A percentile compares a stretch with the other conserved stretches of the same genome.
Conservation (phyloP, 257 asterid species). For the Gentiana dahurica region DNA sequence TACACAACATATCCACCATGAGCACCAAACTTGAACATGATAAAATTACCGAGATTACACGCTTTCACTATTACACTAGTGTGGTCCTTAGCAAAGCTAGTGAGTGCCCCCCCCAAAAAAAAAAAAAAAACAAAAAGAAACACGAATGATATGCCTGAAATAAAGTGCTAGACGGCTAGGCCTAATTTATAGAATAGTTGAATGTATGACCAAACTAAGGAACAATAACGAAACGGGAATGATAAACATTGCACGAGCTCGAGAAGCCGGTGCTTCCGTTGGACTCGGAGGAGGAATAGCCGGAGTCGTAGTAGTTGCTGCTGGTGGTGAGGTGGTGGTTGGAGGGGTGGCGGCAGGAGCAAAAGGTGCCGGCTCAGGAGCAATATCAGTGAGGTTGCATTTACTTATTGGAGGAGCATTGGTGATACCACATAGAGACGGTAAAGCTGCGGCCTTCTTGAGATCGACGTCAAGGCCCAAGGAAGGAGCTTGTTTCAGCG, state of each 20-base stretch:
- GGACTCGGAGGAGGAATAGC: not conserved
- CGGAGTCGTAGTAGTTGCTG: not conserved
- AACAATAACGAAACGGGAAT: too few relatives aligned
- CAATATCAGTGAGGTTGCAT: conserved; percentile 1
- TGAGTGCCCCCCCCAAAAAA: too few relatives aligned
- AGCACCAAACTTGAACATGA: too few relatives aligned
- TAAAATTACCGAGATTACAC: too few relatives aligned
- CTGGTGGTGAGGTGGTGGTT: not conserved
- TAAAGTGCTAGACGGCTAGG: too few relatives aligned
- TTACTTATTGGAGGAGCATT: conserved; percentile 10
- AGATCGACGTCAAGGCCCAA: conserved; percentile 10
- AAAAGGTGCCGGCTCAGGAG: not conserved
- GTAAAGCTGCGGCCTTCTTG: conserved; percentile 6
- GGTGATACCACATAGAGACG: conserved; percentile 11
- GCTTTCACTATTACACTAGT: too few relatives aligned
- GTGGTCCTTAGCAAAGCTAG: too few relatives aligned
- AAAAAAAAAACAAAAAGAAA: too few relatives aligned
- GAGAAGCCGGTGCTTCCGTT: not conserved
- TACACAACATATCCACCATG: too few relatives aligned
- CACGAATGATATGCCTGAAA: too few relatives aligned
- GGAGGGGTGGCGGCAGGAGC: not conserved
- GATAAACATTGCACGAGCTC: not conserved
- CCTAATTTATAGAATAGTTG: too few relatives aligned
- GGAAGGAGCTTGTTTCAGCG: not conserved
- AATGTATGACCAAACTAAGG: too few relatives aligned